Evolutionary conservation across 2,329 filamentous ascomycete species (phyloP).

Genomic region (Alternaria dauci): DNA sequence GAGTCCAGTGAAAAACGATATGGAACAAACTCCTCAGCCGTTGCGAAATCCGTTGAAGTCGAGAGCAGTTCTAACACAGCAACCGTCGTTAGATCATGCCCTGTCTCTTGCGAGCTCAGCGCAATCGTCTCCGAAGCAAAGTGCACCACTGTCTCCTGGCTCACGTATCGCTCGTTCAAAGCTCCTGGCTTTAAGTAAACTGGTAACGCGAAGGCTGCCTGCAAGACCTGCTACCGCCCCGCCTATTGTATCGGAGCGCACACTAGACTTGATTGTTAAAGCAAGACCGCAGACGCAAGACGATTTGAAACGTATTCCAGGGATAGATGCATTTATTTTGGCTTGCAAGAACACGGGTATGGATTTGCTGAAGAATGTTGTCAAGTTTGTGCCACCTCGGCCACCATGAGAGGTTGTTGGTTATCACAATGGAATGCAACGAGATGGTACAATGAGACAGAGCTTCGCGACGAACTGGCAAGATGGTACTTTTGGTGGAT

Average conservation of each 20-base stretch:
- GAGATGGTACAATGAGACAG: neutral
- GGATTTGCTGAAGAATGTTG: slow-evolving; percentile 39
- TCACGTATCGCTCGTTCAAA: slow-evolving; percentile 30
- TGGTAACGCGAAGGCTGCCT: slow-evolving; percentile 28
- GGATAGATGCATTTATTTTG: slow-evolving; percentile 29
- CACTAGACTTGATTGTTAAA: slow-evolving; percentile 32
- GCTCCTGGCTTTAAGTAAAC: slow-evolving; percentile 41
- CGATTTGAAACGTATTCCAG: slow-evolving; percentile 37
- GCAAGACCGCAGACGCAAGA: slow-evolving; percentile 30
- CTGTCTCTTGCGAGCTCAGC: neutral
- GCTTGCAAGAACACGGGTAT: slow-evolving; percentile 31
- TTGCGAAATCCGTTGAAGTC: neutral
- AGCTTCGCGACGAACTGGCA: neutral
- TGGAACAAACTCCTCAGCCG: neutral
- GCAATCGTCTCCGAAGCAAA: neutral
- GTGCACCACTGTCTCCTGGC: neutral
- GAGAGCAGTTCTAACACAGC: neutral
- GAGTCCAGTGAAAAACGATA: slow-evolving; percentile 19
- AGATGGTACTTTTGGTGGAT: neutral
- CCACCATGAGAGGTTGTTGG: neutral
- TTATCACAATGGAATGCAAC: neutral
- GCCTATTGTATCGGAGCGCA: slow-evolving; percentile 31
- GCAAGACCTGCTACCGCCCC: slow-evolving; percentile 4
- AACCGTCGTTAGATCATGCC: slow-evolving; percentile 4
- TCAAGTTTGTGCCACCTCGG: slow-evolving; percentile 30